Evolutionary conservation across 2,329 filamentous ascomycete species (phyloP).

Genomic region (Cercospora nicotianae): DNA sequence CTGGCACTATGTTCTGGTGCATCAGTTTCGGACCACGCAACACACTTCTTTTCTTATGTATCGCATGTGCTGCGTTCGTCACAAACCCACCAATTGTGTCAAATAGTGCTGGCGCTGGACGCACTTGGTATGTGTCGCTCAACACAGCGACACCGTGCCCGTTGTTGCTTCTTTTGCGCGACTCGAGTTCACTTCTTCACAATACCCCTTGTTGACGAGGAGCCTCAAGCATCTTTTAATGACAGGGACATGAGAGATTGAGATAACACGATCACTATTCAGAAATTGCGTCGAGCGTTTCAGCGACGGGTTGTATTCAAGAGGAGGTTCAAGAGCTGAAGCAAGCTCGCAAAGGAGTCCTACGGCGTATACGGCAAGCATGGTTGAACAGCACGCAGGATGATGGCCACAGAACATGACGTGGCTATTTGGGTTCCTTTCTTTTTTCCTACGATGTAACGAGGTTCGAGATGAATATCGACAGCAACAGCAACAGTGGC

Average conservation of each 20-base stretch:
- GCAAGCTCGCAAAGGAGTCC: not conserved
- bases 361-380: slow-evolving; percentile 8
- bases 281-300: slow-evolving; percentile 18
- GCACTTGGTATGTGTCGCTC: slow-evolving; percentile 16
- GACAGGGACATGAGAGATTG: slow-evolving; percentile 6
- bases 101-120: slow-evolving; percentile 26
- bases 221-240: slow-evolving; percentile 23
- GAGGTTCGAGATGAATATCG: slow-evolving; percentile 12
- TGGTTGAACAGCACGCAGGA: slow-evolving; percentile 15
- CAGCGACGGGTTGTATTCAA: slow-evolving; percentile 20
- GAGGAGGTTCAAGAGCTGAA: slow-evolving; percentile 4
- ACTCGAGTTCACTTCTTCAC: slow-evolving; percentile 16
- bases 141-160: not conserved
- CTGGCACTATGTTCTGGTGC: not conserved
- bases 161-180: slow-evolving; percentile 2
- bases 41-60: slow-evolving; percentile 23
- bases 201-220: slow-evolving; percentile 20
- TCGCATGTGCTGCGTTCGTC: slow-evolving; percentile 33
- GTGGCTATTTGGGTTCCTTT: slow-evolving; percentile 6
- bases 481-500: slow-evolving; percentile 16
- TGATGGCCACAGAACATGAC: slow-evolving; percentile 12
- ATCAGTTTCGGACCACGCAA: not conserved
- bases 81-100: slow-evolving; percentile 19
- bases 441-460: slow-evolving; percentile 13
- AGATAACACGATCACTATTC: slow-evolving; percentile 3